phyloP scores from a whole-genome alignment of 192 early-diverging fungal genomes.

The Pilobolus umbonatus region DNA sequence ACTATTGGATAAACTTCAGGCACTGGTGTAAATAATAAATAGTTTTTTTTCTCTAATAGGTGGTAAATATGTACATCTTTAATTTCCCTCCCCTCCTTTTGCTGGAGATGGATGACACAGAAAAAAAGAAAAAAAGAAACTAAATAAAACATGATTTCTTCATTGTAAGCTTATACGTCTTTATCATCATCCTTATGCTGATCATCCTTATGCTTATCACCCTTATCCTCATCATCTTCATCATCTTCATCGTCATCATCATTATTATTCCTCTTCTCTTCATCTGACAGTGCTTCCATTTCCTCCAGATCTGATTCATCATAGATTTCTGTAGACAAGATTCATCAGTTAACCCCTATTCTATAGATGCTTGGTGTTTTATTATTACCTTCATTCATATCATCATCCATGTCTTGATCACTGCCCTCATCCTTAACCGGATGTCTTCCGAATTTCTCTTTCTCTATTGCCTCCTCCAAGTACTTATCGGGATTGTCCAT shows the following conservation, averaged over 20 bases:
- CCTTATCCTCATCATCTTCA: constrained; percentile 29
- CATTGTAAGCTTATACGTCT: too few species aligned
- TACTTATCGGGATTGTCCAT: neutral
- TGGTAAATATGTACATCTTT: too few species aligned
- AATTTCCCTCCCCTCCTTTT: too few species aligned
- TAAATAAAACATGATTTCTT: too few species aligned
- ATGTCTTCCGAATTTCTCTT: neutral
- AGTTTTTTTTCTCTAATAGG: too few species aligned
- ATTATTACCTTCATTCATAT: neutral
- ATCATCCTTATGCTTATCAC: too few species aligned
- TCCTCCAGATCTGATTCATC: constrained; percentile 50
- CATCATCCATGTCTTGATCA: neutral
- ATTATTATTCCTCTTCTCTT: constrained; percentile 32
- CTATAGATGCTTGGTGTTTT: neutral
- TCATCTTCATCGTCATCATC: constrained; percentile 32
- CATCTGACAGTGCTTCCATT: constrained; percentile 32
- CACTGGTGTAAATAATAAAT: constrained; percentile 2
- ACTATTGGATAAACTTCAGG: constrained; percentile 9
- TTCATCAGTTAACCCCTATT: constrained; percentile 26
- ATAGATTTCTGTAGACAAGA: constrained; percentile 45
- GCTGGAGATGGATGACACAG: too few species aligned
- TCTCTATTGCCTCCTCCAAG: neutral
- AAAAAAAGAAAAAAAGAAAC: too few species aligned
- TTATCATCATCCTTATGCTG: too few species aligned
- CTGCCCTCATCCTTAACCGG: neutral